Evolutionary conservation across 2,329 filamentous ascomycete genomes (phyloP), one percentile per base, ranked within the genome.

Genomic region (Botrytis fabae): DNA sequence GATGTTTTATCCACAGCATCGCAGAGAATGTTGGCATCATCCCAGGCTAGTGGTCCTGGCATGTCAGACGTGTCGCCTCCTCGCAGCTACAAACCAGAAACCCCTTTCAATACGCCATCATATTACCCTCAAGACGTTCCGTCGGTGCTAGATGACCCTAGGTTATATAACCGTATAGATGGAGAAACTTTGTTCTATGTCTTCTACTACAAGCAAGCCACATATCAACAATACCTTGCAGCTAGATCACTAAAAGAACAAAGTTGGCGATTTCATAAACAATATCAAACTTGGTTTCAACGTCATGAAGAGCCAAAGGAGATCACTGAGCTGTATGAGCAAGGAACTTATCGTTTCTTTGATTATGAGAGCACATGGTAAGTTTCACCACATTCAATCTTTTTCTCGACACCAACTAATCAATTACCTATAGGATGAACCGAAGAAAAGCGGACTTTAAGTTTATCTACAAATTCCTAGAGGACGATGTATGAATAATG

Each of bases 271-370:
- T 99, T 99, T 82, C 96, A 99, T 85, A 99, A 99, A 86, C 96
- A 98, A 83, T 99, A 99, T 81, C 96, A 97, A 83, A 99, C 96
- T 1, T 99, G 96, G 96, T 99, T 99, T 81, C 96, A 99, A 83
- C 89, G 96, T 69, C 96, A 99, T 78, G 96, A 99, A 81, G 96
- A 99, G 85, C 96, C 96, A 28, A 99, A 99, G 86, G 95, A 91
- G 78, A 99, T 99, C 80, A 98, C 96, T 0, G 96, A 99, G 83
- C 96, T 99, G 84, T 98, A 94, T 81, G 96, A 99, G 84, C 96
- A 99, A 84, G 96, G 96, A 75, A 99, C 96, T 38, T 99, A 99
- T 85, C 91, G 96, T 69, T 99, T 99, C 86, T 99, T 99, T 83
- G 96, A 99, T 84, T 99, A 99, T 81, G 96, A 99, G 84, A 97